Evolutionary conservation across 2,329 filamentous ascomycete species (phyloP).

Genomic region (Arthrobotrys musiformis): DNA sequence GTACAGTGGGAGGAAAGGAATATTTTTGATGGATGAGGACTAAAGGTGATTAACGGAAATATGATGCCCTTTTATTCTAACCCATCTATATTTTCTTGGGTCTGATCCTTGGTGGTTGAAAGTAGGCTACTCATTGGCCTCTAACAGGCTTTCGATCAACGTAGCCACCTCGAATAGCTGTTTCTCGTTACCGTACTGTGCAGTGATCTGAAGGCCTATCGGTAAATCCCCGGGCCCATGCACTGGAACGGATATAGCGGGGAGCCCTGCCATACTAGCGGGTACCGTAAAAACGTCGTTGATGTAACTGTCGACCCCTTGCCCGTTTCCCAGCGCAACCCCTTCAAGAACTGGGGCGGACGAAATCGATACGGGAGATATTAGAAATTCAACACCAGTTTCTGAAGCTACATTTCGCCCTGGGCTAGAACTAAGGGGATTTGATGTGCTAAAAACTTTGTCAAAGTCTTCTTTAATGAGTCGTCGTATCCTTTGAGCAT

Average conservation of each 20-base stretch:
- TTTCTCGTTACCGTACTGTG: conserved; percentile 81
- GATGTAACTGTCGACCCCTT: conserved; percentile 79
- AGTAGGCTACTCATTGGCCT: background rate
- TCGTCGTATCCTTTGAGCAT: conserved; percentile 87
- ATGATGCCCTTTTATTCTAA: background rate
- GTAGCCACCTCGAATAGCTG: conserved; percentile 71
- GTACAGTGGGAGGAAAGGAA: conserved; percentile 85
- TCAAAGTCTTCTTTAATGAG: conserved; percentile 90
- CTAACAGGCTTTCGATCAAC: conserved; percentile 61
- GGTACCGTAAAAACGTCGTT: conserved; percentile 97
- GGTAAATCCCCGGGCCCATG: conserved; percentile 61
- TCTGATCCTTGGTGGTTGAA: background rate
- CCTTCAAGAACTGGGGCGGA: conserved; percentile 74
- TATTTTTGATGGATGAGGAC: conserved; percentile 80
- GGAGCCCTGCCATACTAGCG: conserved; percentile 88
- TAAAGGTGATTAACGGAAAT: background rate
- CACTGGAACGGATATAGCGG: conserved; percentile 84
- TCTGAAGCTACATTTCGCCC: conserved; percentile 68
- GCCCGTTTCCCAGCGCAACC: conserved; percentile 63
- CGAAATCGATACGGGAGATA: conserved; percentile 87
- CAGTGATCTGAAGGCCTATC: conserved; percentile 78
- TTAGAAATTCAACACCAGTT: conserved; percentile 80
- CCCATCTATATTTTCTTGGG: background rate
- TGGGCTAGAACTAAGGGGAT: conserved; percentile 70
- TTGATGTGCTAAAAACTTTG: conserved; percentile 74